A percentile compares a stretch with the other conserved stretches of the same genome.
Conservation (phyloP, 2,329 filamentous ascomycete species). For the Gremmenia infestans region DNA sequence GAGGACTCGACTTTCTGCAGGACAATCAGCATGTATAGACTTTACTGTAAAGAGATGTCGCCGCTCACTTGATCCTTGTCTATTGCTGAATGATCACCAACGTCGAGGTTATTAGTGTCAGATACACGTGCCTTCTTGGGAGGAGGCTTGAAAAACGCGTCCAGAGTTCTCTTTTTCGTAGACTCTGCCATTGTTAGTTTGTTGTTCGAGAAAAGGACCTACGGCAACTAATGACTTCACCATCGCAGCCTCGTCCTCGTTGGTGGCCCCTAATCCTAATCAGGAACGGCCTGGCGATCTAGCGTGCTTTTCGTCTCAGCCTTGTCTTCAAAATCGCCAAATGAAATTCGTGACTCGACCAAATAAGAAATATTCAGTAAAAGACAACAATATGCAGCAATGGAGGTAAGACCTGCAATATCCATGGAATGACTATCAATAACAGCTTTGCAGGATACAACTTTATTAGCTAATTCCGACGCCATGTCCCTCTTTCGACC, state of each 20-base stretch:
- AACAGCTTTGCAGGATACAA: constrained; percentile 13
- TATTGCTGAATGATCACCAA: background rate
- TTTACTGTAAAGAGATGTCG: background rate
- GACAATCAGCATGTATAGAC: background rate
- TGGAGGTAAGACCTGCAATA: constrained; percentile 18
- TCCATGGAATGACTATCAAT: background rate
- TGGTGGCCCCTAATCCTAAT: background rate
- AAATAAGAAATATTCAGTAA: constrained; percentile 2
- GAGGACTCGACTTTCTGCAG: constrained; percentile 24
- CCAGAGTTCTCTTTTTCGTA: constrained; percentile 57
- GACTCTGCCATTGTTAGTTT: constrained; percentile 25
- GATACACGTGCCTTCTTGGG: constrained; percentile 35
- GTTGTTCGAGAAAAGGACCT: background rate
- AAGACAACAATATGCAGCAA: constrained; percentile 21
- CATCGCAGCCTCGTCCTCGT: constrained; percentile 11
- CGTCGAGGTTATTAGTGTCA: constrained; percentile 2
- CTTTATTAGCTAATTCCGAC: constrained; percentile 17
- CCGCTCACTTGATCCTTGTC: constrained; percentile 7
- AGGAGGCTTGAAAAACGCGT: constrained; percentile 59
- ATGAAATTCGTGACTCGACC: constrained; percentile 3
- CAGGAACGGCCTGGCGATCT: background rate
- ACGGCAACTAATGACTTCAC: background rate
- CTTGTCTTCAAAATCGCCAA: constrained; percentile 6
- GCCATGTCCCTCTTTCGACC: constrained; percentile 65
- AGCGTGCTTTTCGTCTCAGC: constrained; percentile 7